Evolutionary conservation across 768 basidiomycete genomes (phyloP).

Genomic region (Thelephora ganbajun): DNA sequence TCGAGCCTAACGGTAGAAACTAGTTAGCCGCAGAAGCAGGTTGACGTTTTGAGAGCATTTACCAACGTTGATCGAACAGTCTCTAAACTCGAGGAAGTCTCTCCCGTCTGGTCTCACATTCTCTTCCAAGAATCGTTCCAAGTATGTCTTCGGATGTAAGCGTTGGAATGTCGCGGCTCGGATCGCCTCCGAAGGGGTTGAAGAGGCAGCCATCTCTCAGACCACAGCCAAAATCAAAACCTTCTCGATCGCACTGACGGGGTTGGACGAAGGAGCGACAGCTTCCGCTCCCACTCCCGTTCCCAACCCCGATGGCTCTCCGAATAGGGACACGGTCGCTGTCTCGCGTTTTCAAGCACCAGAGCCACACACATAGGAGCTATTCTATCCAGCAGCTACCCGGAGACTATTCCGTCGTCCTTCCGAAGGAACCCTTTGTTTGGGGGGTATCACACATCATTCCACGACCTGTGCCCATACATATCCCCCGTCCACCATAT

Average conservation of each 20-base stretch:
- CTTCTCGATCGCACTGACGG: neutral
- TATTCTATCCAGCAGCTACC: neutral
- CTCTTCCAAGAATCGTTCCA: conserved; percentile 74
- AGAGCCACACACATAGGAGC: too few species aligned
- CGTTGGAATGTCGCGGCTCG: conserved; percentile 55
- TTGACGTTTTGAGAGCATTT: conserved; percentile 15
- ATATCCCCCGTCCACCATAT: conserved; percentile 46
- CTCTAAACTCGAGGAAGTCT: conserved; percentile 51
- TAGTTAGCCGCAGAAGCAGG: neutral
- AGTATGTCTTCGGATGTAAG: conserved; percentile 78
- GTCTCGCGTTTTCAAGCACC: too few species aligned
- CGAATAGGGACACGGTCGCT: too few species aligned
- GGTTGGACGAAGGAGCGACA: neutral
- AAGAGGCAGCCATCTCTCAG: neutral
- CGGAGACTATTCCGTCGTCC: conserved; percentile 44
- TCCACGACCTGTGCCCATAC: conserved; percentile 39
- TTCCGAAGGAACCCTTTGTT: conserved; percentile 51
- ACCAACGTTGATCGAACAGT: conserved; percentile 73
- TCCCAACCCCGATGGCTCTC: too few species aligned
- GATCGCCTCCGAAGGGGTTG: conserved; percentile 8
- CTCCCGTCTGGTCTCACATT: conserved; percentile 77
- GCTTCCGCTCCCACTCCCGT: too few species aligned
- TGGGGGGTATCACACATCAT: conserved; percentile 50
- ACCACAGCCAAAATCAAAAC: too few species aligned
- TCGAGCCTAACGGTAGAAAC: conserved; percentile 45